Evolutionary conservation across 2,329 filamentous ascomycete species (phyloP).

Genomic region (Mycosphaerella sp.): DNA sequence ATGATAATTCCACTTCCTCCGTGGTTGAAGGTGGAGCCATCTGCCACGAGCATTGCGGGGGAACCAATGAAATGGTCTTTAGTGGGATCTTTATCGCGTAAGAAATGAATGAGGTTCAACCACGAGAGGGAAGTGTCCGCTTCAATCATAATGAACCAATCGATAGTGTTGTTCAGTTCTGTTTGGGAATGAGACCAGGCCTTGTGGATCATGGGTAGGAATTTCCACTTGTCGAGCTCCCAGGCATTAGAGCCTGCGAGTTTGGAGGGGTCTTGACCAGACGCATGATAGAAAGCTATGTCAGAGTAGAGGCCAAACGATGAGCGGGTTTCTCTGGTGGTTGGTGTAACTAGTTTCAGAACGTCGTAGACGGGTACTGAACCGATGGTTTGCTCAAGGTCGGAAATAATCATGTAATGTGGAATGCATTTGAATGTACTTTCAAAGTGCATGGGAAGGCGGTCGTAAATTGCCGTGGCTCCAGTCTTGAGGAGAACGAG

Average conservation of each 20-base stretch:
- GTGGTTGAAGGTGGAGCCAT: constrained; percentile 19
- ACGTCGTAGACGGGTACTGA: constrained; percentile 35
- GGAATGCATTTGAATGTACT: constrained; percentile 49
- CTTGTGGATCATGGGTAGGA: constrained; percentile 50
- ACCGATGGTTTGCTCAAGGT: constrained; percentile 44
- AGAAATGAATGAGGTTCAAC: constrained; percentile 41
- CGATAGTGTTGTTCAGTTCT: constrained; percentile 26
- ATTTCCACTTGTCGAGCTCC: constrained; percentile 54
- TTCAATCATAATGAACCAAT: constrained; percentile 51
- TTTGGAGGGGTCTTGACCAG: constrained; percentile 29
- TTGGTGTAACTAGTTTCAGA: constrained; percentile 25
- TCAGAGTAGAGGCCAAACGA: constrained; percentile 34
- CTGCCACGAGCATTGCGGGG: constrained; percentile 41
- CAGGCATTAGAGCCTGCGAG: constrained; percentile 39
- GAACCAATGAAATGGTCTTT: constrained; percentile 46
- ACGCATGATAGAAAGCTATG: constrained; percentile 27
- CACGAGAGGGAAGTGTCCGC: constrained; percentile 46
- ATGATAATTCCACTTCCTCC: constrained; percentile 27
- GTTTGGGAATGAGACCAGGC: constrained; percentile 43
- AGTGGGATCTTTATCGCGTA: constrained; percentile 41
- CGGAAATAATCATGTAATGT: constrained; percentile 45
- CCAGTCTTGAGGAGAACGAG: constrained; percentile 56
- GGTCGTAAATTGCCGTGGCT: constrained; percentile 51
- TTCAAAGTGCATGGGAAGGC: constrained; percentile 51
- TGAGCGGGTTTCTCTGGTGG: constrained; percentile 26